These are phyloP conservation scores for Trichoderma citrinoviride DNA, from an alignment of 2,329 filamentous ascomycete species.

Conservation along the genomic window DNA sequence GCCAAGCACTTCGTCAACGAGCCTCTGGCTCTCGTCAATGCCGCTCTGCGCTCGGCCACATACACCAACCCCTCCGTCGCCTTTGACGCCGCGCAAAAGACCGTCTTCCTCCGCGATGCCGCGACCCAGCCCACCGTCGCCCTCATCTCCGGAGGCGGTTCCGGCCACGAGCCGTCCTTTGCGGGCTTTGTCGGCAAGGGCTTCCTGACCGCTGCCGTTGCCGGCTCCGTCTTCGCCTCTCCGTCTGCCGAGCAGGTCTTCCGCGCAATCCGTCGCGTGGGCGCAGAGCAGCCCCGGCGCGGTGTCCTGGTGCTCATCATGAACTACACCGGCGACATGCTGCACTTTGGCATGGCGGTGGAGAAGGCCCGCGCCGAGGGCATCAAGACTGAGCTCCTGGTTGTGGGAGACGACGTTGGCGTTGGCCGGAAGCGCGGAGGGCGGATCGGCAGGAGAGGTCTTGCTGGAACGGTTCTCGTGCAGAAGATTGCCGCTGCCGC, in stretches of 20 bases:
- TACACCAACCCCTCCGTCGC: slow-evolving; percentile 32
- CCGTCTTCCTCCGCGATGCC: slow-evolving; percentile 27
- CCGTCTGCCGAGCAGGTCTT: slow-evolving; percentile 71
- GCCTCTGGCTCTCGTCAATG: slow-evolving; percentile 25
- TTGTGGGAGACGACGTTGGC: slow-evolving; percentile 71
- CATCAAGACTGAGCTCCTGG: slow-evolving; percentile 64
- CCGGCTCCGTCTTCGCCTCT: slow-evolving; percentile 73
- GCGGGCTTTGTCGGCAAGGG: slow-evolving; percentile 68
- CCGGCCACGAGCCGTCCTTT: slow-evolving; percentile 71
- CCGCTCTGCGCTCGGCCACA: slow-evolving; percentile 29
- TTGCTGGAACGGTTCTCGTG: slow-evolving; percentile 64
- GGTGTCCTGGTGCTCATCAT: slow-evolving; percentile 71
- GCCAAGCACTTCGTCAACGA: slow-evolving; percentile 29
- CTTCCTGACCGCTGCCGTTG: slow-evolving; percentile 65
- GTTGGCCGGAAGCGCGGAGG: slow-evolving; percentile 64
- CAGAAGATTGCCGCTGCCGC: slow-evolving; percentile 64
- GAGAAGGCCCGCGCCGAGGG: slow-evolving; percentile 65
- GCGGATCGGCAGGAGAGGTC: slow-evolving; percentile 69
- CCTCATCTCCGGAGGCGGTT: slow-evolving; percentile 59
- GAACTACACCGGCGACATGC: slow-evolving; percentile 70
- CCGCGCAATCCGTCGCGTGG: slow-evolving; percentile 60
- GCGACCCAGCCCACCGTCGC: slow-evolving; percentile 24
- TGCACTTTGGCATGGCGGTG: slow-evolving; percentile 73
- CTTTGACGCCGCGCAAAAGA: slow-evolving; percentile 30
- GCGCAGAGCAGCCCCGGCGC: slow-evolving; percentile 47